These are phyloP conservation scores for Ramaria sp. DNA, from an alignment of 768 basidiomycete species.

Conservation along the genomic window DNA sequence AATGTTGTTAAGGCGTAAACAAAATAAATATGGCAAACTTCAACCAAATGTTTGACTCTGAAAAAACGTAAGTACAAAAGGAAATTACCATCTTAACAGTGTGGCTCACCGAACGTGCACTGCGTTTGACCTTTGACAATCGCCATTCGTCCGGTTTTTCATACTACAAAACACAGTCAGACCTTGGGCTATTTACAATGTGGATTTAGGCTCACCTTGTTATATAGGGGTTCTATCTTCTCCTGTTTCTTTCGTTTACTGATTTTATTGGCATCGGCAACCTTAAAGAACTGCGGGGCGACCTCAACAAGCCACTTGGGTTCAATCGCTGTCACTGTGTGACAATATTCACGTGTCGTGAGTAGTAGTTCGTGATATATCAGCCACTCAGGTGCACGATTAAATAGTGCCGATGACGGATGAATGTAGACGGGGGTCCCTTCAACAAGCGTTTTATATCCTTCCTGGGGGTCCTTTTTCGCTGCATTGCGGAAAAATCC, in stretches of 20 bases:
- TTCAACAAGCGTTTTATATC: slow-evolving; percentile 95
- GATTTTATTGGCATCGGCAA: slow-evolving; percentile 96
- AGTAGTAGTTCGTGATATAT: slow-evolving; percentile 94
- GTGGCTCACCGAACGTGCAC: slow-evolving; percentile 62
- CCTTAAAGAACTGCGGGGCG: slow-evolving; percentile 97
- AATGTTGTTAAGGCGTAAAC: background rate
- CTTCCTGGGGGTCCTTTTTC: slow-evolving; percentile 97
- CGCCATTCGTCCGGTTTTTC: slow-evolving; percentile 95
- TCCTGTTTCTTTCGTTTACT: slow-evolving; percentile 93
- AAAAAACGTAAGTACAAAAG: slow-evolving; percentile 5
- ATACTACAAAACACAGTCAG: slow-evolving; percentile 29
- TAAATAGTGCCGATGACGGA: slow-evolving; percentile 93
- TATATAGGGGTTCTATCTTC: slow-evolving; percentile 93
- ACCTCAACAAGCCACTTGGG: slow-evolving; percentile 98
- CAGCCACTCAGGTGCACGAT: slow-evolving; percentile 92
- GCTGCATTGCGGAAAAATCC: slow-evolving; percentile 98
- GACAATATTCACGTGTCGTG: slow-evolving; percentile 92
- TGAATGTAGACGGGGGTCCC: slow-evolving; percentile 99
- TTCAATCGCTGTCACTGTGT: slow-evolving; percentile 90
- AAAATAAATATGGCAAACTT: background rate
- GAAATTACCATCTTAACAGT: background rate
- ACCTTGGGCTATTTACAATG: background rate
- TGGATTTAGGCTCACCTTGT: slow-evolving; percentile 42
- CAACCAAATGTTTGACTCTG: slow-evolving; percentile 89
- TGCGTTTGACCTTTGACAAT: slow-evolving; percentile 83